Base-by-base conservation (phyloP, 2,329 filamentous ascomycete genomes). In the Aureobasidium vineae region DNA sequence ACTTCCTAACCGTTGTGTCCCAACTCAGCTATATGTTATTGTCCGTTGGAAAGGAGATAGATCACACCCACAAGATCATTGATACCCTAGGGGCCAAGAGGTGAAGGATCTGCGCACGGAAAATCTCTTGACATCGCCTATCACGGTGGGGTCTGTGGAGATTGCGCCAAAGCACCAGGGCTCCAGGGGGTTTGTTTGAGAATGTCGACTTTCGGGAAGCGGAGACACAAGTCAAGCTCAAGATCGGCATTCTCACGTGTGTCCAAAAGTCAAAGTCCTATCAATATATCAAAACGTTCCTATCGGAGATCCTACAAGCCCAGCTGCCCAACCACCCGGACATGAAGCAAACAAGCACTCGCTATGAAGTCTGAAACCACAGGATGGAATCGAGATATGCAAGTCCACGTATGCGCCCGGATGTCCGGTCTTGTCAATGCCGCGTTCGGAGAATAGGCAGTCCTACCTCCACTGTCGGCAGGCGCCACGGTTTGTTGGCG, bases 111-210 rank as follows among this genome's bases (percentile, higher is more conserved):
- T 31, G 59, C 59, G 7, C 45, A 50, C 45, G 59, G 59, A 40
- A 52, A 63, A 63, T 21, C 5, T 52, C 33, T 52, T 52, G 59
- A 52, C 59, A 52, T 63, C 36, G 43, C 59, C 59, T 50, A 52
- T 63, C 33, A 52, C 40, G 57, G 57, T 49, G 57, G 57, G 57
- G 57, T 38, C 41, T 61, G 59, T 63, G 59, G 59, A 63, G 59
- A 63, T 63, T 63, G 59, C 31, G 16, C 26, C 49, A 52, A 31
- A n/a, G 26, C 26, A 52, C 49, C 28, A 36, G 43, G 56, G 45
- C 21, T 26, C 21, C 59, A 23, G 21, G n/a, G 43, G 3, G 26
- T 26, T 6, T 52, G 26, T 50, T 41, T 41, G 45, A 63, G 43
- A 45, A 19, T 28, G 33, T 43, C 28, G 53, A 19, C 21, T 57